phyloP scores from a whole-genome alignment of 2,329 filamentous ascomycete species.

The Aspergillus sp. region DNA sequence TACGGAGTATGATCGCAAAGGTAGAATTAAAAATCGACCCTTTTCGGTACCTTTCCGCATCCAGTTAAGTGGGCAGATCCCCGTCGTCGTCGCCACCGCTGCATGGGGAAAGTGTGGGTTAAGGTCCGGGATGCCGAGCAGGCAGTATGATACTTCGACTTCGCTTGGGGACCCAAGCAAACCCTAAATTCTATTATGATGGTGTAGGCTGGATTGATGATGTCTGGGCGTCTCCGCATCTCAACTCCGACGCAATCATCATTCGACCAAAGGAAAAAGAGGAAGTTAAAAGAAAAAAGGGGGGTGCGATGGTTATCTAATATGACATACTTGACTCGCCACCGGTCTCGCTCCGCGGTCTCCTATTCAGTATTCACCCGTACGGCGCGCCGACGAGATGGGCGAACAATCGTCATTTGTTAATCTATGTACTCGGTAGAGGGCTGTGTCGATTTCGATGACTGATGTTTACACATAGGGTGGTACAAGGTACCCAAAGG shows the following conservation, averaged over 20 bases:
- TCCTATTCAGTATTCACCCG: no score
- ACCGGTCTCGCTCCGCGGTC: neutral
- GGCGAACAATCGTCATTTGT: neutral
- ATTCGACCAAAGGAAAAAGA: no score
- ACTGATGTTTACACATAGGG: no score
- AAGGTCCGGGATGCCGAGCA: neutral
- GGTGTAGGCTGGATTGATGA: neutral
- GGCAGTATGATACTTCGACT: neutral
- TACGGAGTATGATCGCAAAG: neutral
- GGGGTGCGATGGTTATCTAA: neutral
- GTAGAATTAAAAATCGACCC: neutral
- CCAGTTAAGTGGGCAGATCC: neutral
- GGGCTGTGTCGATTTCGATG: no score
- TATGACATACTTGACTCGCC: neutral
- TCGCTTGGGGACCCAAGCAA: no score
- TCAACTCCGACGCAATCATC: neutral
- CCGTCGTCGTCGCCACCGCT: neutral
- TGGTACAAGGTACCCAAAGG: neutral
- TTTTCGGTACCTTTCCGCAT: neutral
- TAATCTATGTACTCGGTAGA: neutral
- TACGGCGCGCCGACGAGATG: no score
- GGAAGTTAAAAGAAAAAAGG: no score
- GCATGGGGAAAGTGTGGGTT: neutral
- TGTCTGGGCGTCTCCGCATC: neutral
- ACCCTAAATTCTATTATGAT: no score